Evolutionary conservation across 371 early-diverging fungal species (phyloP).

Genomic region (Mortierella polycephala): DNA sequence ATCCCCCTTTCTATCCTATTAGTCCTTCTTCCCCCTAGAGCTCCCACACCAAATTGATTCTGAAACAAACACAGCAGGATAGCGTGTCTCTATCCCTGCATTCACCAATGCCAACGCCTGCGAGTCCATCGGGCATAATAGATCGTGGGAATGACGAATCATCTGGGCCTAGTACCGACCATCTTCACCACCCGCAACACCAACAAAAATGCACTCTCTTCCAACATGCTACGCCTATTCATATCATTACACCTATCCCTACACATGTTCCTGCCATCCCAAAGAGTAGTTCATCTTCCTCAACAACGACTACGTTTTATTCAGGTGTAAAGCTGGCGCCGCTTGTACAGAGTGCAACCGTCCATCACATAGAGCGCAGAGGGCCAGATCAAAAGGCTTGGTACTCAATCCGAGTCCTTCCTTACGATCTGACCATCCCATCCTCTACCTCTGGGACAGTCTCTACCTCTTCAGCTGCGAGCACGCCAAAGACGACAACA

Average conservation of each 20-base stretch:
- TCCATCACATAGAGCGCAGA: conserved; percentile 8
- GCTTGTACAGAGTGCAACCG: conserved; percentile 6
- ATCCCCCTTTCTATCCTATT: no score
- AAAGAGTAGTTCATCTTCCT: background rate
- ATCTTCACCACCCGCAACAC: background rate
- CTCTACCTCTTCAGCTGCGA: background rate
- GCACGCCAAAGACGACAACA: background rate
- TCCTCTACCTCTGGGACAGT: background rate
- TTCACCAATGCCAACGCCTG: no score
- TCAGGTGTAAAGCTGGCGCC: conserved; percentile 34
- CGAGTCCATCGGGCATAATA: no score
- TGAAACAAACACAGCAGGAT: no score
- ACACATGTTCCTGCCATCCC: background rate
- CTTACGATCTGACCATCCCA: conserved; percentile 6
- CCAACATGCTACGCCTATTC: no score
- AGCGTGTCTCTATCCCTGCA: no score
- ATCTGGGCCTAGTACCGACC: no score
- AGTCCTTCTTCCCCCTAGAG: no score
- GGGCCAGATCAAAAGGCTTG: conserved; percentile 2
- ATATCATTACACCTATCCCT: background rate
- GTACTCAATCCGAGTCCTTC: conserved; percentile 25
- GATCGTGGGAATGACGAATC: no score
- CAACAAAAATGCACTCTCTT: no score
- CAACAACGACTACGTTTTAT: conserved; percentile 21
- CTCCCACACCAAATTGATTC: no score